Conservation (phyloP, 441 rosid genomes). For the Bruguiera hainesii region DNA sequence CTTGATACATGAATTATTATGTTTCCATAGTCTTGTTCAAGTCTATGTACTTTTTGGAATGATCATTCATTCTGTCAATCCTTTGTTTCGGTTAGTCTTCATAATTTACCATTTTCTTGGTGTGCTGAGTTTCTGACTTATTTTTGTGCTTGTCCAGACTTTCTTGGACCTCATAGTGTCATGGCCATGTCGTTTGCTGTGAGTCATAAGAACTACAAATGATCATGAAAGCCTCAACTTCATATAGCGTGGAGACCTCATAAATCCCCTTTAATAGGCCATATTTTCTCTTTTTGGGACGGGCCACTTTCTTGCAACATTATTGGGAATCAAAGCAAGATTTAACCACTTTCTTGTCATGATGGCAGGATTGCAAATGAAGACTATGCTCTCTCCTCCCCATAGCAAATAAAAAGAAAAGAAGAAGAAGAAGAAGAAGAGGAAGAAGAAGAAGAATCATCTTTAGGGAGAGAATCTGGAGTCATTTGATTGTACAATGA, state of each 20-base stretch:
- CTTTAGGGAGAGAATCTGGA: too few species aligned
- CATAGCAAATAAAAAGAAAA: too few species aligned
- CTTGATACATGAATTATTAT: too few species aligned
- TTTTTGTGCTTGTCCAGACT: too few species aligned
- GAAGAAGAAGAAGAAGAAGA: too few species aligned
- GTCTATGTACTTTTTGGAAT: not conserved
- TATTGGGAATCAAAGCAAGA: conserved; percentile 37
- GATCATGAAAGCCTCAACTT: conserved; percentile 42
- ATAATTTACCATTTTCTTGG: too few species aligned
- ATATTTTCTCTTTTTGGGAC: conserved; percentile 47
- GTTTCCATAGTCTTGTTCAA: not conserved
- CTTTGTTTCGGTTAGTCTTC: not conserved
- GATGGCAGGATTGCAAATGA: too few species aligned
- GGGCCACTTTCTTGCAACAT: conserved; percentile 34
- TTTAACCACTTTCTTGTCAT: not conserved
- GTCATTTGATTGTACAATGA: too few species aligned
- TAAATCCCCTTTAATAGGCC: conserved; percentile 49
- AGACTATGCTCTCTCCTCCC: too few species aligned
- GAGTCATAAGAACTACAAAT: conserved; percentile 35
- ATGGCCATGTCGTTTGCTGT: conserved; percentile 41
- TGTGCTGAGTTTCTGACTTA: conserved; percentile 5
- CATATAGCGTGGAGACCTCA: conserved; percentile 48
- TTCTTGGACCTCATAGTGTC: conserved; percentile 6
- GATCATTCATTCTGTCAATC: conserved; percentile 6
- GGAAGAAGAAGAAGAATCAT: too few species aligned